These are phyloP conservation scores for Peniophora sp. DNA, from an alignment of 1,284 basidiomycete species.

Conservation along the genomic window DNA sequence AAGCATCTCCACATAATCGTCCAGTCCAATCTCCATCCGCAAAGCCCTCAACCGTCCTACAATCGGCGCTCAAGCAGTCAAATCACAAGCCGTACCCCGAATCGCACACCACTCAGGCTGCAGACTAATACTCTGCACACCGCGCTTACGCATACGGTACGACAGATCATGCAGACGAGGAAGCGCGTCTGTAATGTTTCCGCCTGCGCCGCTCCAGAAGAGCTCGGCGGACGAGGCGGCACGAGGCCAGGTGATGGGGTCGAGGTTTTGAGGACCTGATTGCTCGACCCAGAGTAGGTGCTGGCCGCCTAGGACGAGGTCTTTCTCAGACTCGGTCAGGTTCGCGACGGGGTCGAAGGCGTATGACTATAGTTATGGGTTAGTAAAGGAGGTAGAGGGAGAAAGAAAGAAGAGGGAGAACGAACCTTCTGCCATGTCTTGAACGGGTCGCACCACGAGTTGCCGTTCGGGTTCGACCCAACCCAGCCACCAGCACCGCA, in stretches of 20 bases:
- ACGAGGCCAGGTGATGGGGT: constrained; percentile 71
- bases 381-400: not conserved
- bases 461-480: constrained; percentile 39
- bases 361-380: constrained; percentile 35
- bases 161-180: constrained; percentile 70
- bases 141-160: constrained; percentile 62
- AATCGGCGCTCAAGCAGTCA: constrained; percentile 14
- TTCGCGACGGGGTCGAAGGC: constrained; percentile 65
- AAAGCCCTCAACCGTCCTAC: too few species aligned
- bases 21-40: too few species aligned
- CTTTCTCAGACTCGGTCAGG: constrained; percentile 38
- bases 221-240: constrained; percentile 74
- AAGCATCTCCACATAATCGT: too few species aligned
- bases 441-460: constrained; percentile 66
- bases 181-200: constrained; percentile 53
- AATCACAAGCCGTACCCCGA: constrained; percentile 51
- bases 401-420: not conserved
- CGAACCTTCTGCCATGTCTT: constrained; percentile 67
- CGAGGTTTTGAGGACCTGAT: constrained; percentile 60
- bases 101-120: constrained; percentile 81
- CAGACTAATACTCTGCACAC: constrained; percentile 59
- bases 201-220: constrained; percentile 71
- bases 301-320: constrained; percentile 66
- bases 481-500: constrained; percentile 79
- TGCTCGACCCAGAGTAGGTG: constrained; percentile 77